These are phyloP conservation scores for Xylaria multiplex DNA, from an alignment of 2,329 filamentous ascomycete genomes.

Conservation along the genomic window DNA sequence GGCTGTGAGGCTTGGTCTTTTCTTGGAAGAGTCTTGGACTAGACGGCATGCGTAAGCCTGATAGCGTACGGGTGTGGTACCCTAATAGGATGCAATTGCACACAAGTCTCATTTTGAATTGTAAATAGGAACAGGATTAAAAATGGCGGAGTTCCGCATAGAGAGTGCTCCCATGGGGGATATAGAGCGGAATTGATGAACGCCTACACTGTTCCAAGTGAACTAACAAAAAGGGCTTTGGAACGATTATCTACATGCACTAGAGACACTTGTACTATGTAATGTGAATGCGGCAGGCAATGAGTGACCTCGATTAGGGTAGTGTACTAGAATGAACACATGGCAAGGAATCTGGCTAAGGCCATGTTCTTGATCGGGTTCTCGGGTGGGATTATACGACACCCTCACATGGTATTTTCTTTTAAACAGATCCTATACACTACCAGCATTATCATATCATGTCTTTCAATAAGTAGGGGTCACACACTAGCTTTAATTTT, in stretches of 20 bases:
- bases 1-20: constrained; percentile 23
- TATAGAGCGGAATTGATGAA: no score
- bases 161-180: no score
- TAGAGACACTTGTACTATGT: background rate
- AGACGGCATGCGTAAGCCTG: background rate
- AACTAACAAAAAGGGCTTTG: no score
- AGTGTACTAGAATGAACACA: background rate
- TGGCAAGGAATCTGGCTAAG: background rate
- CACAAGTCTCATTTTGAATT: background rate
- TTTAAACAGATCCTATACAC: background rate
- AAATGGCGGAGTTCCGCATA: constrained; percentile 10
- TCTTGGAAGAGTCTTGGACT: constrained; percentile 6
- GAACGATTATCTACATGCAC: no score
- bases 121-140: background rate
- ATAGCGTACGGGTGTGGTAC: no score
- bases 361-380: background rate
- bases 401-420: constrained; percentile 18
- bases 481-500: background rate
- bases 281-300: constrained; percentile 4
- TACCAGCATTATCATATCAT: background rate
- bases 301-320: no score
- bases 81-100: background rate
- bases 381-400: background rate
- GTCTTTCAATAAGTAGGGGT: background rate
- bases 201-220: no score